Base-by-base conservation (phyloP, 805 yeast species). In the Ogataea angusta region DNA sequence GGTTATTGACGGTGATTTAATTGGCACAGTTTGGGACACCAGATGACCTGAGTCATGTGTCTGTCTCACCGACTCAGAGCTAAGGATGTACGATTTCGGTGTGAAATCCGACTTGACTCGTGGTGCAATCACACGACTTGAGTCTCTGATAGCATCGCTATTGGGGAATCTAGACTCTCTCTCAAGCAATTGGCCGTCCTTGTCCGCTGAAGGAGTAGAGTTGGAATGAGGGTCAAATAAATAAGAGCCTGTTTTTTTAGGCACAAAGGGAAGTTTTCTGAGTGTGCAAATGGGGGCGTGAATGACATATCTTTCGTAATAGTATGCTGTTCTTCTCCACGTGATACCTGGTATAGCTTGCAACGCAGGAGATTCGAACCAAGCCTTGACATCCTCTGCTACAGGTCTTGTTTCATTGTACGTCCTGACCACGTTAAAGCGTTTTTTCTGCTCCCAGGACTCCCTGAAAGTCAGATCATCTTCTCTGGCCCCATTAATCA, bases 281-380 rank as follows among this genome's bases (percentile, higher is more conserved):
- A 57, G 12, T 5, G 57, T 35, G 42, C 67, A 66, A 26, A 54
- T 43, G 0, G 69, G 70, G 10, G 64, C 57, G 46, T 70, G 68
- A 7, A 62, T 44, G 5, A 67, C 34, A 40, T 67, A 67, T 34
- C 71, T 48, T 43, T 69, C 70, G 45, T 63, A 62, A 29, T 64
- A 54, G 45, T 69, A 70, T 33, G 60, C 69, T 1, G 73, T 52
- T 39, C 66, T 49, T 10, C 49, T 34, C 66, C 67, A 62, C 3
- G 54, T 26, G 19, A 49, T 56, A 6, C n/a, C 10, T 5, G 46
- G n/a, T 10, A 49, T 41, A 5, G 59, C 58, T 3, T 18, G 23
- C 6, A 52, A 38, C 3, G 36, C 34, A 10, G 62, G 59, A n/a
- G 61, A 54, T 31, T 50, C 52, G 45, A 61, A 61, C 48, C 47